Evolutionary conservation across 345 rosid species (phyloP), one percentile per base, ranked within the genome.

Genomic region (Syzygium oleosum): DNA sequence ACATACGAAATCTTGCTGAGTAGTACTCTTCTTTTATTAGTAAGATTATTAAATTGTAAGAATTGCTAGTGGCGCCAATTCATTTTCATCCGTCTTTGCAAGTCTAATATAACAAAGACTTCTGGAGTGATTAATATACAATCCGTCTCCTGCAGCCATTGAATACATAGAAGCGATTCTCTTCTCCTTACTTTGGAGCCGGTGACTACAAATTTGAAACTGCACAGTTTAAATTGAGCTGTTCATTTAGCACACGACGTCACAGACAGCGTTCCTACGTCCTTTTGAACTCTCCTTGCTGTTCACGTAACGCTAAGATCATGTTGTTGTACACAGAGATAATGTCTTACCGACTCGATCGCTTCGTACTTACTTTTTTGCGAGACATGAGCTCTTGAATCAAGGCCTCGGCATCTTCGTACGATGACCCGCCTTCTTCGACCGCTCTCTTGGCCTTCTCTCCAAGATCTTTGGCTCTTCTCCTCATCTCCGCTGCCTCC

Each of bases 381-480:
- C 88, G 85, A 85, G 52, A 55, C 59, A 52, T 59, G 38, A 92
- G 91, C 59, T 92, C 92, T 27, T 84, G 55, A 51, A 94, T 91
- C 86, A 93, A 52, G 83, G 88, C 87, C 53, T 85, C 85, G 0
- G 86, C 89, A 85, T 93, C 91, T 7, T 14, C 52, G 52, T 79
- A 93, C 10, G 96, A 93, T 1, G 94, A 92, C 0, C 96, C 95
- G 12, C 94, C 92, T 87, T 88, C 90, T 88, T 91, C 90, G 31
- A 93, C 91, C 6, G 96, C 93, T 34, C 51, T 88, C 91, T 89
- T 90, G 5, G 94, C 94, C 92, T 58, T 90, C 86, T 88, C 90
- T 31, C 89, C 88, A 1, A 92, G 61, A 77, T 87, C 90, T 8
- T 12, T 52, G 2, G 92, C 95, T 86, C 86, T 89, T 7, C 85